Conservation (phyloP, 2,329 filamentous ascomycete genomes). For the Ophiostoma angusticollis region DNA sequence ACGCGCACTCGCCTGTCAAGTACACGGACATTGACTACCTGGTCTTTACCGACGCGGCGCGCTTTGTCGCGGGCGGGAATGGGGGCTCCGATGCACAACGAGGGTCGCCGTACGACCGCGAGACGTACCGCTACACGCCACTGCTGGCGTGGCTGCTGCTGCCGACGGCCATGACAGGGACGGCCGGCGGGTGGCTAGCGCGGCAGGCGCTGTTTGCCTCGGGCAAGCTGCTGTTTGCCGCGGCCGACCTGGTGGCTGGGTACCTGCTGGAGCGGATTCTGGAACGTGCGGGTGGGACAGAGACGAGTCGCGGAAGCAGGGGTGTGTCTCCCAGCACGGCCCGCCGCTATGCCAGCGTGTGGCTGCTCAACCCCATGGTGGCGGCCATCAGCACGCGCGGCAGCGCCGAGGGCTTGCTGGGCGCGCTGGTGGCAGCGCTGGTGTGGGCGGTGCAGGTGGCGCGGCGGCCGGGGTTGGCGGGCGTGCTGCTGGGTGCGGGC, state of each 20-base stretch:
- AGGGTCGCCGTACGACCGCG: conserved; percentile 68
- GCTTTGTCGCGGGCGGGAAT: conserved; percentile 45
- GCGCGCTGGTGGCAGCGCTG: conserved; percentile 68
- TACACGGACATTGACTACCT: conserved; percentile 99
- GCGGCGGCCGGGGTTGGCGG: conserved; percentile 51
- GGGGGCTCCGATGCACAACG: conserved; percentile 20
- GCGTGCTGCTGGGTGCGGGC: conserved; percentile 61
- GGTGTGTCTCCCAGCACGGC: conserved; percentile 35
- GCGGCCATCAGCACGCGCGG: conserved; percentile 91
- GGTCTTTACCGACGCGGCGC: conserved; percentile 91
- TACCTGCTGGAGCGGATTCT: conserved; percentile 51
- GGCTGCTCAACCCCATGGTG: conserved; percentile 96
- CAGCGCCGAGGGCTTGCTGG: conserved; percentile 82
- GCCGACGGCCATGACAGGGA: conserved; percentile 52
- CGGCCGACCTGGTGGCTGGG: conserved; percentile 72
- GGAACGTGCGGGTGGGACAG: too few relatives aligned
- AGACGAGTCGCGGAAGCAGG: too few relatives aligned
- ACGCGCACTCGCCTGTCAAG: conserved; percentile 81
- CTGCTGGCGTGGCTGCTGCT: conserved; percentile 82
- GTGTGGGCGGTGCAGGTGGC: conserved; percentile 64
- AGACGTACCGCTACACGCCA: conserved; percentile 95
- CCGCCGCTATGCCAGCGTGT: conserved; percentile 69
- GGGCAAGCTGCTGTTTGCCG: conserved; percentile 77
- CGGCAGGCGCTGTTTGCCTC: conserved; percentile 55
- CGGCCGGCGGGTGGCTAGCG: conserved; percentile 19